Evolutionary conservation across 345 rosid species (phyloP).

Genomic region (Populus tremula): DNA sequence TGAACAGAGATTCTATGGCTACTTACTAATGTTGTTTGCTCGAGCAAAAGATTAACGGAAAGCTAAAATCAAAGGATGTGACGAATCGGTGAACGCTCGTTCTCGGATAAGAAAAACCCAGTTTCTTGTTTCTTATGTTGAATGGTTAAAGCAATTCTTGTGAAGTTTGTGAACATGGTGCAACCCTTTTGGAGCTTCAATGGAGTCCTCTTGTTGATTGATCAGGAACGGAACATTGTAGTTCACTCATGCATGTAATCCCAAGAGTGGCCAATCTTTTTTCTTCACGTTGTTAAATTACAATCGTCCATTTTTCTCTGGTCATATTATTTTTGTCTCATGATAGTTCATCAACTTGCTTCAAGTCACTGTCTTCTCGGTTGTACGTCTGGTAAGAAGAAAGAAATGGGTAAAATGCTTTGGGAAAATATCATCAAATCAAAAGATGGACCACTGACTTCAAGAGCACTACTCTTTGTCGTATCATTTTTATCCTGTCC

Average conservation of each 20-base stretch:
- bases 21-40: too few relatives aligned
- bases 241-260: not conserved
- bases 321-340: not conserved
- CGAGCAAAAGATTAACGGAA: not conserved
- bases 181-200: slow-evolving; percentile 7
- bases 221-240: not conserved
- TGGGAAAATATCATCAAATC: too few relatives aligned
- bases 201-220: slow-evolving; percentile 9
- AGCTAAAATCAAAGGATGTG: not conserved
- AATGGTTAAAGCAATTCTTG: too few relatives aligned
- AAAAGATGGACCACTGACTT: too few relatives aligned
- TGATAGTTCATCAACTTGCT: not conserved
- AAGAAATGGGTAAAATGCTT: too few relatives aligned
- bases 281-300: not conserved
- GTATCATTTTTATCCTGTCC: too few relatives aligned
- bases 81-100: not conserved
- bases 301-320: slow-evolving; percentile 11
- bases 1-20: not conserved
- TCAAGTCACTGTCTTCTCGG: too few relatives aligned
- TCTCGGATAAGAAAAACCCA: too few relatives aligned
- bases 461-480: too few relatives aligned
- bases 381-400: too few relatives aligned
- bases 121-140: too few relatives aligned
- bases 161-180: too few relatives aligned
- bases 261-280: not conserved